These are phyloP conservation scores for Xylaria flabelliformis DNA, from an alignment of 495 filamentous ascomycete species.

Conservation along the genomic window DNA sequence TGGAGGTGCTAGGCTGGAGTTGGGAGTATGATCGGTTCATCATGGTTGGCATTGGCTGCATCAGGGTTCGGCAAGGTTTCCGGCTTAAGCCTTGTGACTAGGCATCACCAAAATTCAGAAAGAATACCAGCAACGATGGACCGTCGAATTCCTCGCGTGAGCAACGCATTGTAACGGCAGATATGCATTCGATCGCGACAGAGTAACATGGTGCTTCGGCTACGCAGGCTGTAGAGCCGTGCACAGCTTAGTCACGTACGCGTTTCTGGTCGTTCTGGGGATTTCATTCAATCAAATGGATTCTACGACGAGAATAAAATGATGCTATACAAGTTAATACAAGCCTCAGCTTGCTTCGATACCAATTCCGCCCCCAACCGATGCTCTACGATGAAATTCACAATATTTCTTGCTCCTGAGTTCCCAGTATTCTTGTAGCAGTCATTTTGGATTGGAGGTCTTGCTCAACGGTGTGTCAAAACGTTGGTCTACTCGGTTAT, in stretches of 20 bases:
- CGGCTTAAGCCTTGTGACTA: slow-evolving; percentile 50
- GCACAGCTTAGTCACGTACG: slow-evolving; percentile 21
- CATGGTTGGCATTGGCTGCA: slow-evolving; percentile 56
- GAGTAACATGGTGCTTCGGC: slow-evolving; percentile 25
- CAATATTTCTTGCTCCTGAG: background rate
- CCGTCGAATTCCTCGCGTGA: slow-evolving; percentile 35
- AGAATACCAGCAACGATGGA: slow-evolving; percentile 35
- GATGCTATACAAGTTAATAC: slow-evolving; percentile 30
- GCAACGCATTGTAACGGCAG: slow-evolving; percentile 28
- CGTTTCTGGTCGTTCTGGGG: slow-evolving; percentile 20
- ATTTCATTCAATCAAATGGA: slow-evolving; percentile 25
- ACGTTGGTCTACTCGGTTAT: background rate
- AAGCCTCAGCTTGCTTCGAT: slow-evolving; percentile 27
- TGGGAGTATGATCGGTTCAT: slow-evolving; percentile 60
- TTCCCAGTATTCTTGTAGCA: background rate
- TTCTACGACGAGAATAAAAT: slow-evolving; percentile 22
- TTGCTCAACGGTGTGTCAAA: background rate
- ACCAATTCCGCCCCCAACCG: slow-evolving; percentile 11
- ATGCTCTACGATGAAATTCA: slow-evolving; percentile 17
- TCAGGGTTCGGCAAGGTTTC: slow-evolving; percentile 59
- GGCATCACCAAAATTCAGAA: slow-evolving; percentile 44
- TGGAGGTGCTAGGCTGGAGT: slow-evolving; percentile 54
- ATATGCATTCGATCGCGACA: slow-evolving; percentile 25
- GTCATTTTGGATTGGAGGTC: background rate
- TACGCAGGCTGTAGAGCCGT: slow-evolving; percentile 21